Evolutionary conservation across 495 filamentous ascomycete genomes (phyloP).

Genomic region (Cercophora newfieldiana): DNA sequence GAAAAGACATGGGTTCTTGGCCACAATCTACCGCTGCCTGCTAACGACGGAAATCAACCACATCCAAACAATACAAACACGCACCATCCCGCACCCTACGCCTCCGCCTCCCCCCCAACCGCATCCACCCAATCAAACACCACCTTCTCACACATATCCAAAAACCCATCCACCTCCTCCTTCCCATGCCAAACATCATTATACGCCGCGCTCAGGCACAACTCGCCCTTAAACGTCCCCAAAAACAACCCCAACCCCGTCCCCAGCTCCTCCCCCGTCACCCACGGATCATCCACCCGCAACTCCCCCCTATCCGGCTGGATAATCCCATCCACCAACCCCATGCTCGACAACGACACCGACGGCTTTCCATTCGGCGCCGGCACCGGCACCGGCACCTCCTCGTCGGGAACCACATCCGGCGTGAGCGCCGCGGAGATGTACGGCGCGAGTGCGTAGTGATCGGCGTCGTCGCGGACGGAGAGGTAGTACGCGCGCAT

Average conservation of each 20-base stretch:
- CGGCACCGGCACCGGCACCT: slow-evolving; percentile 30
- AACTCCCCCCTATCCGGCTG: slow-evolving; percentile 27
- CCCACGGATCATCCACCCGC: slow-evolving; percentile 40
- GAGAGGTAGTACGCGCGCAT: slow-evolving; percentile 3
- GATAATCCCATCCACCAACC: slow-evolving; percentile 34
- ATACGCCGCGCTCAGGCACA: slow-evolving; percentile 40
- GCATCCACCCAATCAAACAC: slow-evolving; percentile 17
- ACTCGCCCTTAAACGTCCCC: slow-evolving; percentile 35
- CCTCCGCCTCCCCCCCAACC: no score
- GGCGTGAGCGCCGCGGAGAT: slow-evolving; percentile 33
- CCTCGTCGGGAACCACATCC: slow-evolving; percentile 23
- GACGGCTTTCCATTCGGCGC: slow-evolving; percentile 32
- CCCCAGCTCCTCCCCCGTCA: slow-evolving; percentile 42
- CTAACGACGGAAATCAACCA: no score
- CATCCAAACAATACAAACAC: no score
- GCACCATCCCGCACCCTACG: no score
- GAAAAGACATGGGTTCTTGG: no score
- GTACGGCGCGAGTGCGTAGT: slow-evolving; percentile 11
- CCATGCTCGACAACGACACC: slow-evolving; percentile 44
- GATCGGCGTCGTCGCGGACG: slow-evolving; percentile 8
- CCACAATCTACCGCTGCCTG: no score
- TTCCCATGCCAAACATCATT: slow-evolving; percentile 42
- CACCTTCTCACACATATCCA: slow-evolving; percentile 13
- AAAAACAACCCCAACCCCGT: slow-evolving; percentile 43
- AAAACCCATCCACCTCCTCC: slow-evolving; percentile 26